Evolutionary conservation across 139 green algal species (phyloP).

Genomic region (Haematococcus lacustris): DNA sequence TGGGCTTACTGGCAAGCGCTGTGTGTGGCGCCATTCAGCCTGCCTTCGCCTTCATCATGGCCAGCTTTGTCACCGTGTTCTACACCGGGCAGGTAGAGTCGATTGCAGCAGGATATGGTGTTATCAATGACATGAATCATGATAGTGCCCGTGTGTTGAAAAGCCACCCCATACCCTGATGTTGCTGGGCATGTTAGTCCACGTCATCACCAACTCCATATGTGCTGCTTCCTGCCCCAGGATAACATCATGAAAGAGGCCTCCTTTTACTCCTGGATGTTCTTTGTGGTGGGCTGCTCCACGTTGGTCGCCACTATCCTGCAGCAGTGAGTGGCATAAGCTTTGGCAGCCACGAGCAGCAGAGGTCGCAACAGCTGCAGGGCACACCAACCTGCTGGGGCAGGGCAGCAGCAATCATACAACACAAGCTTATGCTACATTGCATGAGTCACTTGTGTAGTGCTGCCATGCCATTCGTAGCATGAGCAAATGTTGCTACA

Average conservation of each 20-base stretch:
- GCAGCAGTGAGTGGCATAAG: no score
- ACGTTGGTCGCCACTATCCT: no score
- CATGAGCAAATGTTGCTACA: no score
- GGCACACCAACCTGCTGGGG: no score
- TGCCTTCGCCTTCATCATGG: conserved; percentile 50
- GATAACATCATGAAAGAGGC: not conserved
- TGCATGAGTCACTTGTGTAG: no score
- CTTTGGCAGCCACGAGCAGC: no score
- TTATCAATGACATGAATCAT: not conserved
- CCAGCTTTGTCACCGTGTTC: conserved; percentile 22
- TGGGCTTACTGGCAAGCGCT: conserved; percentile 34
- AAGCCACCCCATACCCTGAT: not conserved
- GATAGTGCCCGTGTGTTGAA: not conserved
- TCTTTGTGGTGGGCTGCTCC: no score
- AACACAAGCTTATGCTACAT: no score
- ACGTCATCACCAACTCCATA: not conserved
- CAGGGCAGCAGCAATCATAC: no score
- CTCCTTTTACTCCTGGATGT: conserved; percentile 3
- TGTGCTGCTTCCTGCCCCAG: not conserved
- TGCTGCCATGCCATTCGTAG: no score
- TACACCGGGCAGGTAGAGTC: not conserved
- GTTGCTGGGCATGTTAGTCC: not conserved
- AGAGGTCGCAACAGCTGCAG: no score
- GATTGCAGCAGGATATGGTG: not conserved
- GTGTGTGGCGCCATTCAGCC: conserved; percentile 57